phyloP scores from a whole-genome alignment of 345 rosid species.

The Citrus sinensis region DVS_A1.0 CM039162.1:23436501-23437000 shows the following conservation, averaged over 20 bases:
- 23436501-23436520: conserved; percentile 43
- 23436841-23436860: not conserved
- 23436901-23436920: conserved; percentile 26
- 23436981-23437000: conserved; percentile 39
- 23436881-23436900: not conserved
- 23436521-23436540: conserved; percentile 68
- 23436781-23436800: conserved; percentile 53
- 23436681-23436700: no score
- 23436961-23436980: conserved; percentile 30
- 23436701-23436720: conserved; percentile 63
- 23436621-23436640: not conserved
- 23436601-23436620: no score
- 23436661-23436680: no score
- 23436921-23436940: conserved; percentile 46
- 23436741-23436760: conserved; percentile 53
- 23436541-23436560: conserved; percentile 80
- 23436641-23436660: not conserved
- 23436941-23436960: conserved; percentile 39
- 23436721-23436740: conserved; percentile 52
- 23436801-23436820: conserved; percentile 35
- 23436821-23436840: not conserved
- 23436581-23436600: not conserved
- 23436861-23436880: not conserved
- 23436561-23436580: not conserved
- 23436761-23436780: conserved; percentile 32